Evolutionary conservation across 1,284 basidiomycete genomes (phyloP).

Genomic region (Pseudozyma flocculosa): DNA sequence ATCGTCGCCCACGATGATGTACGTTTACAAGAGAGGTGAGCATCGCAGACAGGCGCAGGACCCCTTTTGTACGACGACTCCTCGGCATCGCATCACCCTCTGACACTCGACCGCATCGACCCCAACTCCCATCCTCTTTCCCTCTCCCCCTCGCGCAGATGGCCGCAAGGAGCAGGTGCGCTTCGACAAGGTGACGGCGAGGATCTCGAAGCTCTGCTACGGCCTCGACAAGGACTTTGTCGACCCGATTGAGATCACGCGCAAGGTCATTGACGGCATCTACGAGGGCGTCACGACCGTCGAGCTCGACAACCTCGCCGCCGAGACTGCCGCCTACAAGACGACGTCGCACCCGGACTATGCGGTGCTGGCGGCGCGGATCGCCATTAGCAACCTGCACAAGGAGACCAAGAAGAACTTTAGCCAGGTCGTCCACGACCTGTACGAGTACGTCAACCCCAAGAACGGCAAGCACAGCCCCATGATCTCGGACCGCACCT

Average conservation of each 20-base stretch:
- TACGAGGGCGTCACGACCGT: conserved; percentile 95
- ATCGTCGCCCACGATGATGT: conserved; percentile 39
- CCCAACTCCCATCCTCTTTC: not conserved
- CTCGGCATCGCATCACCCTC: not conserved
- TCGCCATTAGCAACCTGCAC: conserved; percentile 97
- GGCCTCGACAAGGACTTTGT: conserved; percentile 91
- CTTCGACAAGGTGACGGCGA: conserved; percentile 62
- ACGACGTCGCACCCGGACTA: conserved; percentile 95
- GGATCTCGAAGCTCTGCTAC: conserved; percentile 94
- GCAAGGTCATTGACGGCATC: conserved; percentile 81
- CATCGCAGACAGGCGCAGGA: not conserved
- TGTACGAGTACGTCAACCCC: conserved; percentile 94
- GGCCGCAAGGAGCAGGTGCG: conserved; percentile 56
- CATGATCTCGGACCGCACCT: conserved; percentile 89
- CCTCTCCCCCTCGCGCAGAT: conserved; percentile 20
- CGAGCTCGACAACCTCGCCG: conserved; percentile 77
- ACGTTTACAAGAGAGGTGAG: conserved; percentile 57
- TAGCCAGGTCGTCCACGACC: conserved; percentile 83
- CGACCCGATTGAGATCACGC: conserved; percentile 77
- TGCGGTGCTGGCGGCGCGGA: conserved; percentile 94
- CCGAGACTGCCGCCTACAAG: conserved; percentile 95
- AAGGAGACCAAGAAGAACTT: conserved; percentile 99
- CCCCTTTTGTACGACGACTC: too few species aligned
- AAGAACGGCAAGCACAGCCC: conserved; percentile 79
- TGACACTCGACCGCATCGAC: not conserved